A percentile compares a stretch with the other conserved stretches of the same genome.
These are phyloP conservation scores for Sedum album DNA, from an alignment of 164 flowering plant genomes.

Conservation along the genomic window DNA sequence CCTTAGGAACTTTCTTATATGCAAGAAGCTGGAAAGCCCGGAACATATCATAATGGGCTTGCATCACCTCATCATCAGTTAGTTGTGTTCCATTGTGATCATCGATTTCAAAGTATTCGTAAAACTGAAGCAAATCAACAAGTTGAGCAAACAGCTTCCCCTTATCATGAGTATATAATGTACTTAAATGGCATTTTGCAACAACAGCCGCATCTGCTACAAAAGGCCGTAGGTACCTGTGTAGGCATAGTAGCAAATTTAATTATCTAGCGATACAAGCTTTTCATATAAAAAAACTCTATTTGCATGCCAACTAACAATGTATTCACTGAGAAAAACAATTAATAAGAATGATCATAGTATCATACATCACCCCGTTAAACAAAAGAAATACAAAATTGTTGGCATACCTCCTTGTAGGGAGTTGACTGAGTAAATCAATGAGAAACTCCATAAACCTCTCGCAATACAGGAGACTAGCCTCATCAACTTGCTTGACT, in stretches of 20 bases:
- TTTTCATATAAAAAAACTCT: background rate
- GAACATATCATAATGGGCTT: slow-evolving; percentile 72
- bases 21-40: slow-evolving; percentile 85
- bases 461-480: slow-evolving; percentile 81
- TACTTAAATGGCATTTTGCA: slow-evolving; percentile 90
- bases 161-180: slow-evolving; percentile 72
- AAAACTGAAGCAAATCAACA: slow-evolving; percentile 88
- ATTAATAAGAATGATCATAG: background rate
- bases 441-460: slow-evolving; percentile 97
- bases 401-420: slow-evolving; percentile 80
- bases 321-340: background rate
- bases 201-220: slow-evolving; percentile 93
- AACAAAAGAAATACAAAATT: background rate
- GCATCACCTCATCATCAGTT: slow-evolving; percentile 85
- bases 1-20: slow-evolving; percentile 93
- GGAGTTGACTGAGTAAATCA: slow-evolving; percentile 92
- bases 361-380: background rate
- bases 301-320: background rate
- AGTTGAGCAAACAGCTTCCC: slow-evolving; percentile 90
- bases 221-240: slow-evolving; percentile 75
- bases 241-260: background rate
- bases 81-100: slow-evolving; percentile 80
- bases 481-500: slow-evolving; percentile 37
- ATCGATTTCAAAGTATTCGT: slow-evolving; percentile 92
- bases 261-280: background rate